phyloP scores from a whole-genome alignment of 352 stramenopile genomes.

The Globisporangium cystogenes region DNA sequence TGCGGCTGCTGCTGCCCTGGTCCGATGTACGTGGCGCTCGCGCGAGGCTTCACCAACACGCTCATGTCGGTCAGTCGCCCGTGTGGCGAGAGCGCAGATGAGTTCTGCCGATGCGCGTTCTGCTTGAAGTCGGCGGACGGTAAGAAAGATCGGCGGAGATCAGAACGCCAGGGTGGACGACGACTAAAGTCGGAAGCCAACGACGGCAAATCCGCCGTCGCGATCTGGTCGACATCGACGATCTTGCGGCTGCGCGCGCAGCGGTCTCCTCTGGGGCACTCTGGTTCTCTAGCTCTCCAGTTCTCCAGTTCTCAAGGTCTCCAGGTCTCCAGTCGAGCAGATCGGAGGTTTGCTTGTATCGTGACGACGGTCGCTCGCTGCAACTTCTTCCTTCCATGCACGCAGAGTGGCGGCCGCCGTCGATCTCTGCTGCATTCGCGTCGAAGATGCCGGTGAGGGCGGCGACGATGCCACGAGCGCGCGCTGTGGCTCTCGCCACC shows the following conservation, averaged over 20 bases:
- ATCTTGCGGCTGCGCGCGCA: neutral
- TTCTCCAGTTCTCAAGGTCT: no score
- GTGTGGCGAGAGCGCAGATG: neutral
- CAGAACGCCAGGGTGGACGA: neutral
- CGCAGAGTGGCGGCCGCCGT: neutral
- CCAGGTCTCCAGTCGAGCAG: no score
- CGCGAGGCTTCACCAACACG: neutral
- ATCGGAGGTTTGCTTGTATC: no score
- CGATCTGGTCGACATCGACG: neutral
- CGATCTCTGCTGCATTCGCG: neutral
- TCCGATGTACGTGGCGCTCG: neutral
- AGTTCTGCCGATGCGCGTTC: no score
- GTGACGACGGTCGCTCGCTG: no score
- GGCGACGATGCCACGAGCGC: neutral
- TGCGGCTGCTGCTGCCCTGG: constrained; percentile 4
- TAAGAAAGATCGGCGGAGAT: neutral
- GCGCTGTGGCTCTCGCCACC: neutral
- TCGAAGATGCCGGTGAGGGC: neutral
- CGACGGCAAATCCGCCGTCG: neutral
- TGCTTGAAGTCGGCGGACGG: neutral
- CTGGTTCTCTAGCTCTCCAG: no score
- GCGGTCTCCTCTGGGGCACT: no score
- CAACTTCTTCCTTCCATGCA: no score
- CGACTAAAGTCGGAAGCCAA: no score
- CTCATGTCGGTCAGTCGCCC: neutral